Evolutionary conservation across 2,329 filamentous ascomycete species (phyloP).

Genomic region (Zarea fungicola): DNA sequence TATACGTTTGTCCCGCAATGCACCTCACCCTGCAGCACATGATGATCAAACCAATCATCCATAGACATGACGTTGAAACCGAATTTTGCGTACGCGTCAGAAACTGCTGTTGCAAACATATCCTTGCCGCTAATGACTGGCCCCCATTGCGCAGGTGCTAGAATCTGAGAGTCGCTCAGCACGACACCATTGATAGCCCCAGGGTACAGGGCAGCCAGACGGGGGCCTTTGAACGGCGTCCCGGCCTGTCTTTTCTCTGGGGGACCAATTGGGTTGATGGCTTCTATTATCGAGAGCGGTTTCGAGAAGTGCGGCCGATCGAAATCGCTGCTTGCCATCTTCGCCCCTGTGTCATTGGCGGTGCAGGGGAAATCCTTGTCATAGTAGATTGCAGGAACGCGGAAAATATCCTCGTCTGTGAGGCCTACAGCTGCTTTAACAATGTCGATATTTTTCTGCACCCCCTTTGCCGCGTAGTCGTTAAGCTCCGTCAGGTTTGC

Average conservation of each 20-base stretch:
- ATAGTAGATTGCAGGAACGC: constrained; percentile 18
- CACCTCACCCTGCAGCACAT: neutral
- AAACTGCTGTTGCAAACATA: neutral
- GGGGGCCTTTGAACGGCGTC: too few relatives aligned
- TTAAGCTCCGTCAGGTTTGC: constrained; percentile 12
- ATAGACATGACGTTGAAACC: neutral
- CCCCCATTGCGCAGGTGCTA: neutral
- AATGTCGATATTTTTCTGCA: constrained; percentile 19
- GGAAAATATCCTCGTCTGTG: constrained; percentile 19
- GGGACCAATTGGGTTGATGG: too few relatives aligned
- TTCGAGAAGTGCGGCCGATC: too few relatives aligned
- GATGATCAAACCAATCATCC: neutral
- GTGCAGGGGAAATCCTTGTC: neutral
- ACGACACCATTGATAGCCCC: constrained; percentile 20
- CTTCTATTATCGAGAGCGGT: too few relatives aligned
- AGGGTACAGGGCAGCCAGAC: constrained; percentile 16
- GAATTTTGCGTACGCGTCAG: neutral
- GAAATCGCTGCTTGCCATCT: too few relatives aligned
- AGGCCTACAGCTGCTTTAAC: constrained; percentile 21
- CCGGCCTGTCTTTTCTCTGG: too few relatives aligned
- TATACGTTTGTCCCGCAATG: neutral
- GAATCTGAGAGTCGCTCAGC: constrained; percentile 10
- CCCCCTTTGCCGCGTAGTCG: constrained; percentile 13
- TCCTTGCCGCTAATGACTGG: constrained; percentile 2
- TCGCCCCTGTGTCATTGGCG: too few relatives aligned